Evolutionary conservation across 352 stramenopile genomes (phyloP).

Genomic region (Peronospora destructor): DNA sequence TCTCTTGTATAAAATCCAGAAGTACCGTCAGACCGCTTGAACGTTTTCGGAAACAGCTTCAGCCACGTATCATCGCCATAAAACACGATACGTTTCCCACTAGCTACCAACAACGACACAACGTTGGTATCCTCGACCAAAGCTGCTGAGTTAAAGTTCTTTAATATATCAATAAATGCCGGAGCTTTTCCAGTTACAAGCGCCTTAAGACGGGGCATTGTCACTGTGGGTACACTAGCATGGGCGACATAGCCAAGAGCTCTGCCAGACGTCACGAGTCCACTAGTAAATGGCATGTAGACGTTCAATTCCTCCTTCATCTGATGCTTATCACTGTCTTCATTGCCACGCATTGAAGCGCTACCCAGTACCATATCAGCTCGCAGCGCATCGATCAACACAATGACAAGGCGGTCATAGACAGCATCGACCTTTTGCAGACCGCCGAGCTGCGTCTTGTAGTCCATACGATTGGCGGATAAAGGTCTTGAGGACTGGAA

Average conservation of each 20-base stretch:
- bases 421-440: slow-evolving; percentile 9
- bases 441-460: background rate
- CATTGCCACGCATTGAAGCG: slow-evolving; percentile 32
- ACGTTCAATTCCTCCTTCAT: slow-evolving; percentile 42
- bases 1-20: slow-evolving; percentile 87
- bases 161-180: slow-evolving; percentile 87
- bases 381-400: slow-evolving; percentile 82
- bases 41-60: slow-evolving; percentile 72
- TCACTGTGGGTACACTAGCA: slow-evolving; percentile 82
- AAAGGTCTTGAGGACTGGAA: slow-evolving; percentile 15
- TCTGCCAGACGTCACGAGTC: slow-evolving; percentile 37
- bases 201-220: slow-evolving; percentile 85
- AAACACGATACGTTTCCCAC: slow-evolving; percentile 64
- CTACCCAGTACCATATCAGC: slow-evolving; percentile 84
- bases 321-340: background rate
- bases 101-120: slow-evolving; percentile 41
- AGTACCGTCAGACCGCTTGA: slow-evolving; percentile 67
- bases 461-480: slow-evolving; percentile 2
- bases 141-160: slow-evolving; percentile 87
- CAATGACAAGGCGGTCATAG: slow-evolving; percentile 79
- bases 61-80: slow-evolving; percentile 90
- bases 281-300: slow-evolving; percentile 63
- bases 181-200: slow-evolving; percentile 79
- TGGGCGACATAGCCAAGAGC: slow-evolving; percentile 71
- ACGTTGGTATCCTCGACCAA: slow-evolving; percentile 66